Evolutionary conservation across 2,329 filamentous ascomycete genomes (phyloP), one percentile per base, ranked within the genome.

Genomic region (Coleophoma crateriformis): DNA sequence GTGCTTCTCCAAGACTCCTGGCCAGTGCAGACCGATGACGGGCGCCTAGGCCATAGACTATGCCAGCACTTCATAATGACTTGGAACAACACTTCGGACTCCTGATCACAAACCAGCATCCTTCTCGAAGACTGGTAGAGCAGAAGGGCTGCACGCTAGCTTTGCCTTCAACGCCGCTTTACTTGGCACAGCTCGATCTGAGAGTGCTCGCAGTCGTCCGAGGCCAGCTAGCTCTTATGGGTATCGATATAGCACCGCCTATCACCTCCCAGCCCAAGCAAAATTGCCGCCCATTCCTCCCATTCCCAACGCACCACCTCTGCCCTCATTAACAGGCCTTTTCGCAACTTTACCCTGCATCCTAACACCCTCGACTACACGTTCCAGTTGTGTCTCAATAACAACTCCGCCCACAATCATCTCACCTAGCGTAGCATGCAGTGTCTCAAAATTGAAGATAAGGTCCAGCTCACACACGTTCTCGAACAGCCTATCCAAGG

Each of bases 391-490:
- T 33, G 92, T 96, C 73, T 97, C 92, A 20, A 97, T 84, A 14
- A 97, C 92, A 13, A 96, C 90, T 1, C 92, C 92, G 13, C 92
- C 92, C 14, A 96, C 88, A 50, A 97, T 87, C 89, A 97, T 95
- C 75, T 97, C 92, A 50, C 84, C 85, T 10, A 97, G 74, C 14
- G 90, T 84, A 8, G 92, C 88, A 73, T 99, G 94, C 62, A 99
- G 76, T 14, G 90, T 95, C 77, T 99, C 94, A 61, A 96, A 99
- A 67, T 97, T 97, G 75, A 99, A 99, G 68, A 99, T 99, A 59
- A 99, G 78, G 68, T 99, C 75, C 49, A 99, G 76, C 74, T 99
- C 94, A 77, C 94, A 99, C 10, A 99, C 94, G 67, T 99, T 96
- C 72, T 97, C 94, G 66, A 99, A 99, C 38, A 99, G 77, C 56